phyloP scores from a whole-genome alignment of 192 early-diverging fungal genomes.

The Kickxella alabastrina region DNA sequence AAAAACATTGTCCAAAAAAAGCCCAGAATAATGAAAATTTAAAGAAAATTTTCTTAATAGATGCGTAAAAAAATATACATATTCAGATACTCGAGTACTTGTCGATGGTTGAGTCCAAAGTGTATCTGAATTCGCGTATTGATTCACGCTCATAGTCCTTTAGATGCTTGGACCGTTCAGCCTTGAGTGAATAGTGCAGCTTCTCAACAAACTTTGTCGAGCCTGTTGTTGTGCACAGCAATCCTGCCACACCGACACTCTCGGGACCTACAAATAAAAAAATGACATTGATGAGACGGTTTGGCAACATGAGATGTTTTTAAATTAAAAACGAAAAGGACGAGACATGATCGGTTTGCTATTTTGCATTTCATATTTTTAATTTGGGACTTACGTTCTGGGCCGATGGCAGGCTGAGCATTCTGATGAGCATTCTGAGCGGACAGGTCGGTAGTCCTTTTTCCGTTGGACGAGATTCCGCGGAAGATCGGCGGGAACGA shows the following conservation, averaged over 20 bases:
- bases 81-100: no score
- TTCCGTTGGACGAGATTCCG: slow-evolving; percentile 1
- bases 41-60: no score
- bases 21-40: no score
- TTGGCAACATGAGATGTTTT: not conserved
- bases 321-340: not conserved
- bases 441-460: not conserved
- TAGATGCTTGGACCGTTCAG: slow-evolving; percentile 22
- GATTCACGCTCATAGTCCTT: slow-evolving; percentile 46
- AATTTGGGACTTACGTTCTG: no score
- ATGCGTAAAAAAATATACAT: no score
- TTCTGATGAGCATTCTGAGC: no score
- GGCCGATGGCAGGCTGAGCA: no score
- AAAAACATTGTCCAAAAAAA: no score
- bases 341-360: no score
- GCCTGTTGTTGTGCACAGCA: slow-evolving; percentile 27
- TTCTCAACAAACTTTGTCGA: slow-evolving; percentile 21
- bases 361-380: no score
- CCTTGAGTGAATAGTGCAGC: slow-evolving; percentile 17
- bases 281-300: not conserved
- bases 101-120: slow-evolving; percentile 35
- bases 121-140: slow-evolving; percentile 19
- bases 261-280: slow-evolving; percentile 2
- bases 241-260: slow-evolving; percentile 23
- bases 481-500: slow-evolving; percentile 30